These are phyloP conservation scores for Phytophthora chlamydospora DNA, from an alignment of 352 stramenopile species.

Conservation along the genomic window DNA sequence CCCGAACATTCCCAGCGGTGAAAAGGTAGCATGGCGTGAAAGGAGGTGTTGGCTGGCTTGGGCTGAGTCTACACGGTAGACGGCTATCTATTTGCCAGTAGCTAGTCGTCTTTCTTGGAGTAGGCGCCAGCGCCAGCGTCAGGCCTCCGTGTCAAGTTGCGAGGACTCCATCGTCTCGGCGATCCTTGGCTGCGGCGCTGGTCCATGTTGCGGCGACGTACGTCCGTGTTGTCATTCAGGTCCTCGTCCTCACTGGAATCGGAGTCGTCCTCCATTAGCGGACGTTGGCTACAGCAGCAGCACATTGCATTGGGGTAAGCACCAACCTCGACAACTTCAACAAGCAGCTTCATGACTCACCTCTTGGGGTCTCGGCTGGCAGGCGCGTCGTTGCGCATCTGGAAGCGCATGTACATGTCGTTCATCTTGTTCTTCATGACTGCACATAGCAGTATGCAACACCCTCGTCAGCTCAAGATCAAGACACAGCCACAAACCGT, in stretches of 20 bases:
- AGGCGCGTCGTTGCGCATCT: conserved; percentile 63
- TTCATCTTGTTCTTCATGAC: conserved; percentile 83
- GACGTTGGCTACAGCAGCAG: conserved; percentile 54
- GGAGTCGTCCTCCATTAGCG: conserved; percentile 71
- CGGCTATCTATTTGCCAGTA: background rate
- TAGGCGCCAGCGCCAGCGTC: conserved; percentile 24
- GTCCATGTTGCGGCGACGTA: conserved; percentile 54
- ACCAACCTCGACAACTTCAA: too few relatives aligned
- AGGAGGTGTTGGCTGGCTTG: background rate
- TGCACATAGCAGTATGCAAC: conserved; percentile 26
- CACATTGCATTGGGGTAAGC: conserved; percentile 12
- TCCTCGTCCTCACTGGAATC: conserved; percentile 83
- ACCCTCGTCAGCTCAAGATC: conserved; percentile 3
- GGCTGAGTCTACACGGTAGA: background rate
- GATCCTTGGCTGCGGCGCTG: conserved; percentile 30
- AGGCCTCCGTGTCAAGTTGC: conserved; percentile 30
- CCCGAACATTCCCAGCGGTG: background rate
- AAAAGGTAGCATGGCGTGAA: background rate
- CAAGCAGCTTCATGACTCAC: conserved; percentile 27
- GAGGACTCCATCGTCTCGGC: conserved; percentile 27
- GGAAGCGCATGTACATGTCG: conserved; percentile 86
- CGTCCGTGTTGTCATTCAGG: conserved; percentile 33
- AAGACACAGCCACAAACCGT: background rate
- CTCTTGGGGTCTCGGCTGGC: conserved; percentile 66
- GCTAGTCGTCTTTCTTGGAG: conserved; percentile 74